These are phyloP conservation scores for Penicillium riverlandense DNA, from an alignment of 495 filamentous ascomycete genomes.

Conservation along the genomic window DNA sequence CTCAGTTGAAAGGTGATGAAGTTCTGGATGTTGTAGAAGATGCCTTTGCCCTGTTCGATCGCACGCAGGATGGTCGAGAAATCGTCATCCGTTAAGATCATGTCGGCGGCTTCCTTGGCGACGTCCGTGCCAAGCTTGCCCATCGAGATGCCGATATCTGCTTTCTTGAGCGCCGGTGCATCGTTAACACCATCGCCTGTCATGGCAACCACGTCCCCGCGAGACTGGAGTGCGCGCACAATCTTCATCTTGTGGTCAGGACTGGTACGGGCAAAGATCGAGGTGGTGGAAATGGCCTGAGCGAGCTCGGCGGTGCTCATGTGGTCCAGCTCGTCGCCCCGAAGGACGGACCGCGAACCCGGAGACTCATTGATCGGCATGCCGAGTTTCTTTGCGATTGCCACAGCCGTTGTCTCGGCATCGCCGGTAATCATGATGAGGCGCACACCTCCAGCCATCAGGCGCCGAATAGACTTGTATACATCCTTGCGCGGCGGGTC, in stretches of 20 bases:
- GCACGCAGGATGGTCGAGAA: conserved; percentile 95
- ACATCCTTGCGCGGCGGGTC: conserved; percentile 89
- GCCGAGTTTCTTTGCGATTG: conserved; percentile 86
- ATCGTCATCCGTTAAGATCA: conserved; percentile 97
- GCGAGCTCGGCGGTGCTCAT: conserved; percentile 82
- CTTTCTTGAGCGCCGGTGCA: conserved; percentile 92
- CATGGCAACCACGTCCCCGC: conserved; percentile 97
- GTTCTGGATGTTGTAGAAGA: conserved; percentile 99
- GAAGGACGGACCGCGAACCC: conserved; percentile 60
- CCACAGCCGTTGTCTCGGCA: conserved; percentile 85
- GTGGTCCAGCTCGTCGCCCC: conserved; percentile 81
- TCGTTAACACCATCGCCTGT: conserved; percentile 98
- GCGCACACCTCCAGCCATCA: conserved; percentile 90
- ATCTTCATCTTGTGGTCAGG: conserved; percentile 99
- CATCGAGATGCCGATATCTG: conserved; percentile 98
- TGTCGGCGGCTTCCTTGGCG: conserved; percentile 98
- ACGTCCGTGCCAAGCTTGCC: conserved; percentile 92
- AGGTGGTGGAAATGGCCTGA: conserved; percentile 74
- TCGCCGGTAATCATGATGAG: conserved; percentile 99
- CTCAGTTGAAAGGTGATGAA: conserved; percentile 98
- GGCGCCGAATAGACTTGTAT: conserved; percentile 75
- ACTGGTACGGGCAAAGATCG: conserved; percentile 92
- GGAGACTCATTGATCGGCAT: conserved; percentile 60
- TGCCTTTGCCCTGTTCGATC: conserved; percentile 97
- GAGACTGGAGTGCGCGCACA: conserved; percentile 79